A percentile compares a stretch with the other conserved stretches of the same genome.
Evolutionary conservation across 2,329 filamentous ascomycete genomes (phyloP).

Genomic region (Knufia fluminis): DNA sequence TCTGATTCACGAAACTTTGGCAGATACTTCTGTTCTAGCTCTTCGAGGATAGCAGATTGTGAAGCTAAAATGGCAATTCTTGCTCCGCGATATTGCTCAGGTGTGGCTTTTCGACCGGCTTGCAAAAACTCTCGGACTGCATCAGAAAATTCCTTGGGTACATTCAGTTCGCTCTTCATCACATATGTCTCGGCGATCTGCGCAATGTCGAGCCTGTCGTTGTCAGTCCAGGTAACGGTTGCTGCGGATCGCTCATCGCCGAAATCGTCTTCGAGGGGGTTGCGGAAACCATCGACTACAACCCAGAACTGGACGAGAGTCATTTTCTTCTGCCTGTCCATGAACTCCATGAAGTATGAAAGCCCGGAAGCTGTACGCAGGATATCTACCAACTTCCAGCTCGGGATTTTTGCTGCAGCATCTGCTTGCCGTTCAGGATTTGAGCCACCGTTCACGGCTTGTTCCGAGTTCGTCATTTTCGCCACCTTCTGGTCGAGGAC

Average conservation of each 20-base stretch:
- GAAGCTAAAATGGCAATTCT: constrained; percentile 70
- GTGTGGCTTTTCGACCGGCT: constrained; percentile 65
- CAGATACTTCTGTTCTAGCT: constrained; percentile 73
- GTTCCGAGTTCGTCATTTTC: constrained; percentile 58
- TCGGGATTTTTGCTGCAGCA: constrained; percentile 53
- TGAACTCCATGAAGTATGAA: constrained; percentile 99
- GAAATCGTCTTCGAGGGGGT: constrained; percentile 79
- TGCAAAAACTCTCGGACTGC: constrained; percentile 69
- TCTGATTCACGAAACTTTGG: constrained; percentile 85
- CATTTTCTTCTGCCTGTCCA: constrained; percentile 86
- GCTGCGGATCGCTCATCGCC: constrained; percentile 45
- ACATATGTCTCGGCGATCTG: constrained; percentile 90
- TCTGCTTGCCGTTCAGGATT: constrained; percentile 27
- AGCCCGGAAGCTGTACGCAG: constrained; percentile 80
- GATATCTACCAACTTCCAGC: constrained; percentile 72
- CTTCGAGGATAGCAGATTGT: constrained; percentile 73
- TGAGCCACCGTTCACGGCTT: neutral
- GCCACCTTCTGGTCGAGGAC: constrained; percentile 84
- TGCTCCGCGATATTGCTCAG: constrained; percentile 73
- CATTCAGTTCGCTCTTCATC: constrained; percentile 68
- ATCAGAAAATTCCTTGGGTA: constrained; percentile 59
- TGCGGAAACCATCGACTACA: constrained; percentile 91
- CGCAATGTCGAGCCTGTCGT: constrained; percentile 76
- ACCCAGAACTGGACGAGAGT: constrained; percentile 95
- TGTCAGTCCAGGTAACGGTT: constrained; percentile 64